phyloP scores from a whole-genome alignment of 2,329 filamentous ascomycete species.

The Calonectria multiphialidica region DNA sequence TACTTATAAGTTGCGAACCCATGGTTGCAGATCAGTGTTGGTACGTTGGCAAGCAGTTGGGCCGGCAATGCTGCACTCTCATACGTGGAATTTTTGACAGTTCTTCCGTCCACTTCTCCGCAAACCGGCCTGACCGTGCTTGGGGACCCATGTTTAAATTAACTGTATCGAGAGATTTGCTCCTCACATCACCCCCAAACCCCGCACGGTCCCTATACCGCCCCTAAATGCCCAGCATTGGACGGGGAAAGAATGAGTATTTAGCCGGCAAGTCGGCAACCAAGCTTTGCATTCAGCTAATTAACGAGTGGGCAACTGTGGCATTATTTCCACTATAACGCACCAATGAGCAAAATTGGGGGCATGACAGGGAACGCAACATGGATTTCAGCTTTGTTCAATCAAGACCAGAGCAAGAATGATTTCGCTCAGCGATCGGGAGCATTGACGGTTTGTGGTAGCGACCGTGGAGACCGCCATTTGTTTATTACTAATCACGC shows the following conservation, averaged over 20 bases:
- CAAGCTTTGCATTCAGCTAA: not conserved
- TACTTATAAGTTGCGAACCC: slow-evolving; percentile 11
- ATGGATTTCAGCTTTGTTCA: not conserved
- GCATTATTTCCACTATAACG: not conserved
- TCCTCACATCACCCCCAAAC: slow-evolving; percentile 17
- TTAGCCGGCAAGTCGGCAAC: slow-evolving; percentile 12
- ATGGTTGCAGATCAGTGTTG: not conserved
- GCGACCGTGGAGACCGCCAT: not conserved
- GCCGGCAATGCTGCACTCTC: not conserved
- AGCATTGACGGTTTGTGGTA: not conserved
- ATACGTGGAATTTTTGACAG: slow-evolving; percentile 21
- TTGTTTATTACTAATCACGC: not conserved
- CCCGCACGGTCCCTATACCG: slow-evolving; percentile 7
- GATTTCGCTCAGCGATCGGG: not conserved
- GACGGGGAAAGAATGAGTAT: not conserved
- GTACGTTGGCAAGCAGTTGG: not conserved
- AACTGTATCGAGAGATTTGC: slow-evolving; percentile 7
- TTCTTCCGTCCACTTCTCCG: slow-evolving; percentile 12
- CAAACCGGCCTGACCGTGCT: not conserved
- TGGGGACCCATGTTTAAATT: not conserved
- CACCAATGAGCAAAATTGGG: not conserved
- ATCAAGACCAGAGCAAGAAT: not conserved
- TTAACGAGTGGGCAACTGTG: not conserved
- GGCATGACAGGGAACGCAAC: not conserved
- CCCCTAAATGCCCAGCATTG: not conserved